Evolutionary conservation across 2,329 filamentous ascomycete genomes (phyloP), one percentile per base, ranked within the genome.

Genomic region (Xylaria sp.): DNA sequence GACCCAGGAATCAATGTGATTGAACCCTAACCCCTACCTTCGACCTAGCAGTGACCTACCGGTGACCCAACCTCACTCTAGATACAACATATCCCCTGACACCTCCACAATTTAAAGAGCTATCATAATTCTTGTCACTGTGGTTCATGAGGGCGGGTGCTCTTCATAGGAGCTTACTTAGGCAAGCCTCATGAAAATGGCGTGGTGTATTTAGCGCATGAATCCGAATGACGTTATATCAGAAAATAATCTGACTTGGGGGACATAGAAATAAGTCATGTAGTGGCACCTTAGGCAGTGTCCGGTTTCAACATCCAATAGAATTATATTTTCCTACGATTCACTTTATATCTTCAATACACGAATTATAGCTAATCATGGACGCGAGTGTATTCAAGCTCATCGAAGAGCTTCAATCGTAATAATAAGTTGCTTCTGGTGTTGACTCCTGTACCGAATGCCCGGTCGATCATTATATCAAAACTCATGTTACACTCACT

Each of bases 401-500:
- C 15, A 4, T 41, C n/a, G 7, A n/a, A 5, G 15, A 39, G 36
- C 13, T 39, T 39, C 5, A 39, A 41, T 41, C n/a, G 39, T n/a
- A 6, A n/a, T 41, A 41, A 6, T n/a, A 9, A 25, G 12, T 25
- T 46, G 4, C 15, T 46, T 25, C 10, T 3, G 45, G 45, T 30
- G 23, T 50, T n/a, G 25, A n/a, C 25, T 7, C 23, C 25, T 30
- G 30, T 30, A 50, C 46, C 25, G 20, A 18, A 18, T 8, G 46
- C 23, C 10, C 3, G 4, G 20, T 25, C 43, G 23, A 15, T 45
- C 18, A 25, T 13, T 8, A 6, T 15, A 32, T 6, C n/a, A 28
- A 53, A 25, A 9, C 28, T 46, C 23, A 43, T 55, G 50, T 63
- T 53, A 53, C 60, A 62, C 48, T 25, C 20, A 25, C 20, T 3